Conservation (phyloP, 2,329 filamentous ascomycete species). For the Epichloe aotearoae region DNA sequence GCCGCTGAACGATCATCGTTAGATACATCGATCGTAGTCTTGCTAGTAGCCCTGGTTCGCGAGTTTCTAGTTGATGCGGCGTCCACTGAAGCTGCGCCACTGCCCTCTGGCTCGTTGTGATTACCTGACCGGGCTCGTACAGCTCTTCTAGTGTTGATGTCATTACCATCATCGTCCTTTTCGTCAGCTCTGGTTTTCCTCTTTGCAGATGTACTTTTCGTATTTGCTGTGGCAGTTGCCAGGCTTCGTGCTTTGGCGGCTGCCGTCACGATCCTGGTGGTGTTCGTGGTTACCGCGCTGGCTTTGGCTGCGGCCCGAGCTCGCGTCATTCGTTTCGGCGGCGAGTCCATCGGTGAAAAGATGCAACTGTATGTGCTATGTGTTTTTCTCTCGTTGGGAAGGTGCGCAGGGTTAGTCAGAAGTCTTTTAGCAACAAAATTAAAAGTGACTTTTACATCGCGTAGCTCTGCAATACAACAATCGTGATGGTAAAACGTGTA, state of each 20-base stretch:
- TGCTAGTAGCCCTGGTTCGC: conserved; percentile 17
- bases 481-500: background rate
- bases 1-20: conserved; percentile 11
- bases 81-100: conserved; percentile 2
- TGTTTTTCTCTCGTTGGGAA: background rate
- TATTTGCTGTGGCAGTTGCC: conserved; percentile 16
- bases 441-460: conserved; percentile 12
- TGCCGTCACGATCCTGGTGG: conserved; percentile 34
- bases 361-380: background rate
- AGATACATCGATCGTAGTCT: conserved; percentile 13
- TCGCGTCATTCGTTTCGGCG: conserved; percentile 47
- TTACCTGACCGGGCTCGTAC: conserved; percentile 33
- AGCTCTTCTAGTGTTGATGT: conserved; percentile 22
- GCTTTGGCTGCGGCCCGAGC: conserved; percentile 31
- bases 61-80: background rate
- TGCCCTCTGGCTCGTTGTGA: conserved; percentile 14
- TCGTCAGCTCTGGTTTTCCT: conserved; percentile 44
- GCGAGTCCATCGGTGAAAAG: conserved; percentile 34
- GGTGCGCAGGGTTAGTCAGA: conserved; percentile 3
- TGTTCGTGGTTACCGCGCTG: conserved; percentile 23
- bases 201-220: conserved; percentile 23
- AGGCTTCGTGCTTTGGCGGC: conserved; percentile 33
- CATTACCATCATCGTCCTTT: conserved; percentile 30
- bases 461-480: conserved; percentile 9
- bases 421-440: conserved; percentile 3